These are phyloP conservation scores for Ilyonectria robusta DNA, from an alignment of 2,329 filamentous ascomycete genomes.

Conservation along the genomic window DNA sequence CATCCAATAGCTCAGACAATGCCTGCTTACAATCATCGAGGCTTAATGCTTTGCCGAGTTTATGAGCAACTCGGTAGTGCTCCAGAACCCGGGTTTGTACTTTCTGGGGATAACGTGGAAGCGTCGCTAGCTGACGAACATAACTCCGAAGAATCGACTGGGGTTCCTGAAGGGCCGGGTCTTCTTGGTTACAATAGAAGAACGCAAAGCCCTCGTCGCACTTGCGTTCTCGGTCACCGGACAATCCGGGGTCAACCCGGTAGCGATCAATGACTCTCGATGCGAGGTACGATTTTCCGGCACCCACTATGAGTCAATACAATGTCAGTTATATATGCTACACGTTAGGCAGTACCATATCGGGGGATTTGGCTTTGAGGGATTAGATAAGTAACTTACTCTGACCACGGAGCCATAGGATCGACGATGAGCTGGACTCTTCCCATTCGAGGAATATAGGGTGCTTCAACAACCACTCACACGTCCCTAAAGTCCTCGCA, in stretches of 20 bases:
- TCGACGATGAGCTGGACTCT: neutral
- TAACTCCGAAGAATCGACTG: constrained; percentile 9
- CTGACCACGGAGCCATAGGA: constrained; percentile 12
- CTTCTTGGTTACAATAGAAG: constrained; percentile 12
- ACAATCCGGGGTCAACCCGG: neutral
- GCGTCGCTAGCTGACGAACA: constrained; percentile 10
- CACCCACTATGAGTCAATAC: constrained; percentile 2
- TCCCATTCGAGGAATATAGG: neutral
- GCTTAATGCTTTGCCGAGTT: neutral
- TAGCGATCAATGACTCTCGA: constrained; percentile 24
- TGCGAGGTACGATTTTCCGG: constrained; percentile 15
- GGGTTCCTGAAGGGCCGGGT: neutral
- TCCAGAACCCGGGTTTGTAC: neutral
- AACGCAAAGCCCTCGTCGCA: constrained; percentile 17
- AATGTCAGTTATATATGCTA: no score
- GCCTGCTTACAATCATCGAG: neutral
- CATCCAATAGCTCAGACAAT: neutral
- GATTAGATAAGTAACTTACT: neutral
- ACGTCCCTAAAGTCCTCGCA: constrained; percentile 3
- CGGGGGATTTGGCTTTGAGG: no score
- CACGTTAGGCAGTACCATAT: no score
- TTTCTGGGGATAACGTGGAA: neutral
- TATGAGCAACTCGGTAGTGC: neutral
- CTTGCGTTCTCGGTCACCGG: no score
- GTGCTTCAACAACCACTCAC: constrained; percentile 13